phyloP scores from a whole-genome alignment of 2,329 filamentous ascomycete genomes.

The Fusarium drepaniforme region DNA sequence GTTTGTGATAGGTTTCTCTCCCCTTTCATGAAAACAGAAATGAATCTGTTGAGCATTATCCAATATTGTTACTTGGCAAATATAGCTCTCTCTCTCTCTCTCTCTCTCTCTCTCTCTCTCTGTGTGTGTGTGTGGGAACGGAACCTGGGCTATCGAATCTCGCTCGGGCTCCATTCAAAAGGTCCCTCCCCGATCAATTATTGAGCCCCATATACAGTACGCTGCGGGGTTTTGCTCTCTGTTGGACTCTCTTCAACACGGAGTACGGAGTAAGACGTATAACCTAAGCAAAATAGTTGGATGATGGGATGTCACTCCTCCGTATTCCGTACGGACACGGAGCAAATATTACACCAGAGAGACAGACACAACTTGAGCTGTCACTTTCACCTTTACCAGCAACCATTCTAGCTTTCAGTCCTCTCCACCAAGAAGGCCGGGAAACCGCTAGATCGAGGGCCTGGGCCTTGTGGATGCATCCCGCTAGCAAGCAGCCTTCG shows the following conservation, averaged over 20 bases:
- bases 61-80: neutral
- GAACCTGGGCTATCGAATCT: constrained; percentile 5
- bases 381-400: neutral
- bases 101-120: neutral
- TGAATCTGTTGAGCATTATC: neutral
- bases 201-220: neutral
- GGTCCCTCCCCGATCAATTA: neutral
- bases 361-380: neutral
- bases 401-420: constrained; percentile 23
- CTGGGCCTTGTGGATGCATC: constrained; percentile 22
- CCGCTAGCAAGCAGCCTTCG: constrained; percentile 3
- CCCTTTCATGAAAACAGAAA: neutral
- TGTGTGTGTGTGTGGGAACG: neutral
- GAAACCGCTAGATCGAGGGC: constrained; percentile 27
- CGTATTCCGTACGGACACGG: neutral
- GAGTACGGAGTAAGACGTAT: neutral
- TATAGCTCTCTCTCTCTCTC: neutral
- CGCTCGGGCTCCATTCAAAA: constrained; percentile 1
- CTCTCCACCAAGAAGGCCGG: constrained; percentile 8
- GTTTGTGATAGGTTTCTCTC: neutral
- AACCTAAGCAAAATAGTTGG: neutral
- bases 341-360: neutral
- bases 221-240: neutral
- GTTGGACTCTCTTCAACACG: neutral
- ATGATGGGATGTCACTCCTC: neutral